phyloP scores from a whole-genome alignment of 805 yeast genomes.

The Candida suzukii region DNA sequence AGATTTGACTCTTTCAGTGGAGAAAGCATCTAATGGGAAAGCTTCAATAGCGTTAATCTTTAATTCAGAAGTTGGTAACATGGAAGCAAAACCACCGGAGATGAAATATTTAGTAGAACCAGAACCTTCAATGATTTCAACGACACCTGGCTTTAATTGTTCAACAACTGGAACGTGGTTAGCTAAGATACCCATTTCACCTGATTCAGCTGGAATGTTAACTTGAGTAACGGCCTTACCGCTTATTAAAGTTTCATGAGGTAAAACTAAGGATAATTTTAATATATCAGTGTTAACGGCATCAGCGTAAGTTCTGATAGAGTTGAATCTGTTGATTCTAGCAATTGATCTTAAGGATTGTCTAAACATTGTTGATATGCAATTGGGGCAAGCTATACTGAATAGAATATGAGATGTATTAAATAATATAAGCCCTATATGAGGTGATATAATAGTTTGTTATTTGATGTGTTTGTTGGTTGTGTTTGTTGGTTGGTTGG shows the following conservation, averaged over 20 bases:
- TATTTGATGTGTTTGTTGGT: no score
- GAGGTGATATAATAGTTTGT: no score
- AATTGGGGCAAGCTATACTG: no score
- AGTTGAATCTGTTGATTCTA: slow-evolving; percentile 47
- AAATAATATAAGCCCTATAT: no score
- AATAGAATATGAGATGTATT: no score
- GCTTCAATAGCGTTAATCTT: slow-evolving; percentile 95
- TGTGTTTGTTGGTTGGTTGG: no score
- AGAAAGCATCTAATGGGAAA: slow-evolving; percentile 82
- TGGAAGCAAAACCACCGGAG: slow-evolving; percentile 94
- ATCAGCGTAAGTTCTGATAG: slow-evolving; percentile 87
- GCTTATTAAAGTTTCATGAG: slow-evolving; percentile 48
- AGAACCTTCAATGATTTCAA: slow-evolving; percentile 79
- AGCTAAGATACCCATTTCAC: slow-evolving; percentile 95
- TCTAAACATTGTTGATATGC: slow-evolving; percentile 42
- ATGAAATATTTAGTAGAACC: slow-evolving; percentile 79
- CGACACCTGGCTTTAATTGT: slow-evolving; percentile 92
- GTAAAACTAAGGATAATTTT: slow-evolving; percentile 85
- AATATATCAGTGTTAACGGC: slow-evolving; percentile 67
- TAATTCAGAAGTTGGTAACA: slow-evolving; percentile 88
- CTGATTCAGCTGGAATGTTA: slow-evolving; percentile 91
- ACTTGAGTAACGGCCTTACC: slow-evolving; percentile 55
- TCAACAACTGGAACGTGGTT: slow-evolving; percentile 97
- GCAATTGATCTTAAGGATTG: slow-evolving; percentile 55
- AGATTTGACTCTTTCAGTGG: slow-evolving; percentile 67